phyloP scores from a whole-genome alignment of 2,329 filamentous ascomycete genomes.

The Aureobasidium uvarum region DNA sequence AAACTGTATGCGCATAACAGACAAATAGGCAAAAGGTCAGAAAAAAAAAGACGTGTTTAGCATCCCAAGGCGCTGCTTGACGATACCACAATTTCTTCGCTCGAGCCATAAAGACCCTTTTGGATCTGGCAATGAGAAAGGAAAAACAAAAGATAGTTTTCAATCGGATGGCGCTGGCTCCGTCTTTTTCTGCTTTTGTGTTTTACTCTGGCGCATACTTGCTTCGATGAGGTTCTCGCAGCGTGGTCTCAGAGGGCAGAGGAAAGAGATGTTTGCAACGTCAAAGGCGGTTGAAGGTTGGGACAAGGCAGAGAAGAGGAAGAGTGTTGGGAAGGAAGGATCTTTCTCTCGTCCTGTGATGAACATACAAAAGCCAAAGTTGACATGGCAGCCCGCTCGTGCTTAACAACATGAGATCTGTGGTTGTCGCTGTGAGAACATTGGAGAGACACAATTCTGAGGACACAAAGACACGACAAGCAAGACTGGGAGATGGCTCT shows the following conservation, averaged over 20 bases:
- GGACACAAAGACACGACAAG: constrained; percentile 17
- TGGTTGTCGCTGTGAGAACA: constrained; percentile 31
- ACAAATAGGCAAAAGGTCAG: neutral
- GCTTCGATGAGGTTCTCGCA: neutral
- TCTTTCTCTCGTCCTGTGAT: constrained; percentile 28
- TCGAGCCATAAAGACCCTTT: neutral
- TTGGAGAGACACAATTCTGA: constrained; percentile 30
- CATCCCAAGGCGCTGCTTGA: constrained; percentile 20
- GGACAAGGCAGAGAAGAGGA: neutral
- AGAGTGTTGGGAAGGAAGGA: neutral
- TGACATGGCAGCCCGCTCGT: constrained; percentile 27
- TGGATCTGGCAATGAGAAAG: neutral
- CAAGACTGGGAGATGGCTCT: neutral
- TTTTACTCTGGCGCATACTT: neutral
- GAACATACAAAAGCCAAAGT: constrained; percentile 31
- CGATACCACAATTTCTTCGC: neutral
- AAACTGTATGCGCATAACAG: neutral
- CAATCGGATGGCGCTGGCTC: constrained; percentile 41
- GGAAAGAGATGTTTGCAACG: neutral
- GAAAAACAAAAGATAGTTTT: constrained; percentile 39
- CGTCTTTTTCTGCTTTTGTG: constrained; percentile 29
- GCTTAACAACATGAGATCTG: constrained; percentile 5
- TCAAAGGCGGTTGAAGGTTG: neutral
- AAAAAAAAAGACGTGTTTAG: constrained; percentile 18
- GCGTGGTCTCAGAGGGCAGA: neutral